Evolutionary conservation across 208 protist genomes (phyloP), one percentile per base, ranked within the genome.

Genomic region (Leishmania major): DNA sequence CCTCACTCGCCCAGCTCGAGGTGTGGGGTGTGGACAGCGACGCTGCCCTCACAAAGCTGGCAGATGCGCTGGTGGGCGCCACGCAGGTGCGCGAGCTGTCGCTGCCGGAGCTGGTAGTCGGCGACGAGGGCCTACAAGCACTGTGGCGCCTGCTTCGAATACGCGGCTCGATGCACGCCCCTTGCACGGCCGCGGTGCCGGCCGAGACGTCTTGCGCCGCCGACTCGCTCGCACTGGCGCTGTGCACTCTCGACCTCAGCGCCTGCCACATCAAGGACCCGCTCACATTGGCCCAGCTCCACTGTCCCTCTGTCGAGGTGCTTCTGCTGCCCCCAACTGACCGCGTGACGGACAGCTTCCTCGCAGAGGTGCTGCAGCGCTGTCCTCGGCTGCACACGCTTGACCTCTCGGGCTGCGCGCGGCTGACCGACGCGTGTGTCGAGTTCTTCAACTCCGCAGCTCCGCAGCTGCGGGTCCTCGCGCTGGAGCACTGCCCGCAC

Each of bases 401-500:
- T n/a, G 74, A 78, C 35, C 35, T 78, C 74, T 78, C 74, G 22
- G 74, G 74, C 28, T 78, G 74, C 53, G 57, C 31, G 74, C 74
- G 74, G 5, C 53, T 78, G 53, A 78, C 74, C 11, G 74, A 78
- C 57, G 74, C 74, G 49, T 78, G 74, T 43, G 74, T 78, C 35
- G 35, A 59, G 53, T 31, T 31, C 53, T 17, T 78, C 74, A 78
- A 78, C 57, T 37, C 28, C 31, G 31, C 57, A 25, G 74, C 74
- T 3, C 74, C 74, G 49, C 31, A 59, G 57, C 35, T 78, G 13
- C 74, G 74, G 31, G 74, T 78, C 37, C 74, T 78, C 15, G 74
- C 74, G 31, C 49, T 78, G 47, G 74, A 78, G 74, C 74, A 78
- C 53, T 78, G 74, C 40, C 74, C 74, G 53, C 74, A 78, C 74